Percentiles rank a stretch among this genome's conserved stretches.
phyloP scores from a whole-genome alignment of 768 basidiomycete species.

The Coprinopsis cinerea region DNA sequence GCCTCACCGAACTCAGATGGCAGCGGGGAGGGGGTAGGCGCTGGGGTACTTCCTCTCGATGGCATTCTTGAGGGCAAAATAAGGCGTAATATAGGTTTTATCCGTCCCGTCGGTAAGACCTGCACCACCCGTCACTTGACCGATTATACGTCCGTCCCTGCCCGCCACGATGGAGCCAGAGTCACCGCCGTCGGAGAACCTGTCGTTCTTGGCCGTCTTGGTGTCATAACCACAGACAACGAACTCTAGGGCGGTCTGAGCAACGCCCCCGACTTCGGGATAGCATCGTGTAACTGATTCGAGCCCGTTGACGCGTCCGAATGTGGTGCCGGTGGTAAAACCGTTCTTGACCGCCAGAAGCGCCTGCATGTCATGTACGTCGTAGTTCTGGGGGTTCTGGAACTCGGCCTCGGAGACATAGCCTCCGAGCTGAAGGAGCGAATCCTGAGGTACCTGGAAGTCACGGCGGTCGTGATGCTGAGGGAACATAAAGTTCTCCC shows the following conservation, averaged over 20 bases:
- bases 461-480: constrained; percentile 13
- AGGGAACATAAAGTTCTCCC: constrained; percentile 20
- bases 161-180: constrained; percentile 1
- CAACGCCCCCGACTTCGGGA: neutral
- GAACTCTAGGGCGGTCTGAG: neutral
- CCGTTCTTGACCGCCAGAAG: constrained; percentile 6
- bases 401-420: neutral
- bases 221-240: neutral
- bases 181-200: neutral
- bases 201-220: neutral
- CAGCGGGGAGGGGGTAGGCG: too few species aligned
- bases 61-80: too few species aligned
- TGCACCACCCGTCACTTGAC: neutral
- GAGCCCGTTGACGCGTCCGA: constrained; percentile 5
- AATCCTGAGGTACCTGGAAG: constrained; percentile 19
- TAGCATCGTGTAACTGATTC: neutral
- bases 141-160: constrained; percentile 1
- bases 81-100: neutral
- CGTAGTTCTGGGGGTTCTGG: neutral
- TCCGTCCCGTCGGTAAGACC: neutral
- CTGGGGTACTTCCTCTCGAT: too few species aligned
- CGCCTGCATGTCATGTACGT: neutral
- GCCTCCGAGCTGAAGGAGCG: neutral
- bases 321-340: neutral
- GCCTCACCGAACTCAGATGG: too few species aligned